Evolutionary conservation across 805 yeast species (phyloP).

Genomic region (Pichia exigua): DNA sequence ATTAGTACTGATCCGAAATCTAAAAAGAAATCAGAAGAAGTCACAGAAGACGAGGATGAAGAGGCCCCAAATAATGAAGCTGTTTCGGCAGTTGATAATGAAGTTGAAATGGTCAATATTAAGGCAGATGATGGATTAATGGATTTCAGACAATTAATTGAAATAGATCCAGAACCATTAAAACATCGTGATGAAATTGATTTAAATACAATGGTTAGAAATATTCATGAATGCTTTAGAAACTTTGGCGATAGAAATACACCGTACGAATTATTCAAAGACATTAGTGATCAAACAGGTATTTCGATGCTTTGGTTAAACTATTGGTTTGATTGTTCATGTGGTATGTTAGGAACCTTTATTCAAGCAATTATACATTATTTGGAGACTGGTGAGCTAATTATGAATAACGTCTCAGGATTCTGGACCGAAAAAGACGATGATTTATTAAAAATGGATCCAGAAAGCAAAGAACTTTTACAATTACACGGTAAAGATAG

Average conservation of each 20-base stretch:
- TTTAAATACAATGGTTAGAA: slow-evolving; percentile 16
- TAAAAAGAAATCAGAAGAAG: not conserved
- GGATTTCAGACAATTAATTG: slow-evolving; percentile 14
- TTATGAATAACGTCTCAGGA: slow-evolving; percentile 21
- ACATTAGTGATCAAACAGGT: slow-evolving; percentile 24
- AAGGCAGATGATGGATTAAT: slow-evolving; percentile 14
- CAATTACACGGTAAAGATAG: slow-evolving; percentile 26
- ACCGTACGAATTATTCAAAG: slow-evolving; percentile 23
- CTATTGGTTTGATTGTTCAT: slow-evolving; percentile 30
- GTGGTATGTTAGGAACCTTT: slow-evolving; percentile 27
- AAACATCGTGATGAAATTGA: slow-evolving; percentile 19
- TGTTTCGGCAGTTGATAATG: not conserved
- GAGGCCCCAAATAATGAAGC: not conserved
- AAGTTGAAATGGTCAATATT: slow-evolving; percentile 6
- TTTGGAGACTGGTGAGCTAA: slow-evolving; percentile 23
- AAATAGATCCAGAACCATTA: slow-evolving; percentile 26
- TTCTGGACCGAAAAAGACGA: slow-evolving; percentile 30
- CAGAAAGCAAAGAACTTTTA: slow-evolving; percentile 18
- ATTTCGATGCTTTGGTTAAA: slow-evolving; percentile 26
- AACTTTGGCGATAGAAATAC: slow-evolving; percentile 22
- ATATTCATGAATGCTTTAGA: slow-evolving; percentile 20
- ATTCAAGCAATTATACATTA: slow-evolving; percentile 25
- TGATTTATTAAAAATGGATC: slow-evolving; percentile 20
- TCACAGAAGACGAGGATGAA: slow-evolving; percentile 1
- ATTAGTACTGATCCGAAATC: not conserved